Conservation (phyloP, 2,329 filamentous ascomycete species). For the Botrytis tulipae region DNA sequence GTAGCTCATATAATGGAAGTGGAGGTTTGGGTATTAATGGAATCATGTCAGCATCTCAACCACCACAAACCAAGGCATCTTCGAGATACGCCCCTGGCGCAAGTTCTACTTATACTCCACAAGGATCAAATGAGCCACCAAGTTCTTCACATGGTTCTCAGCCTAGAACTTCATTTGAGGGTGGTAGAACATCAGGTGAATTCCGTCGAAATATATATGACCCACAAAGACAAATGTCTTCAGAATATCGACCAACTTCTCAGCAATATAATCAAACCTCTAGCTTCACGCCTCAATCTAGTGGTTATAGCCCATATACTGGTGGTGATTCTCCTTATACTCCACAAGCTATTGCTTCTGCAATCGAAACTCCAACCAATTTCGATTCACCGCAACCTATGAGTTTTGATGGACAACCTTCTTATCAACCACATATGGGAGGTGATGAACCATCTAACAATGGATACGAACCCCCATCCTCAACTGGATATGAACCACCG, state of each 20-base stretch:
- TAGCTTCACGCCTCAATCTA: constrained; percentile 30
- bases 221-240: constrained; percentile 42
- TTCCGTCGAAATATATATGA: constrained; percentile 44
- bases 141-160: constrained; percentile 36
- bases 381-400: constrained; percentile 30
- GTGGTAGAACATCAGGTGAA: constrained; percentile 47
- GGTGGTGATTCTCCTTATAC: constrained; percentile 21
- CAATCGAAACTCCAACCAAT: background rate
- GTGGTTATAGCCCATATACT: constrained; percentile 28
- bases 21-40: constrained; percentile 35
- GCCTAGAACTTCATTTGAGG: constrained; percentile 44
- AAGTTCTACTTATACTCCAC: constrained; percentile 30
- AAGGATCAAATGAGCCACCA: constrained; percentile 29
- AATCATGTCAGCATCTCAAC: constrained; percentile 20
- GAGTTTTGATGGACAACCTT: constrained; percentile 23
- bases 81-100: constrained; percentile 40
- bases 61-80: constrained; percentile 27
- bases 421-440: constrained; percentile 22
- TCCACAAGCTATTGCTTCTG: constrained; percentile 1
- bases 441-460: constrained; percentile 23
- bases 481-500: constrained; percentile 30
- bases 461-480: constrained; percentile 42
- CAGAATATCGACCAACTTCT: constrained; percentile 40
- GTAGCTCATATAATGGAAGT: constrained; percentile 38
- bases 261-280: constrained; percentile 35